These are phyloP conservation scores for Solanum dulcamara DNA, from an alignment of 257 asterid genomes.

Conservation along the genomic window DNA sequence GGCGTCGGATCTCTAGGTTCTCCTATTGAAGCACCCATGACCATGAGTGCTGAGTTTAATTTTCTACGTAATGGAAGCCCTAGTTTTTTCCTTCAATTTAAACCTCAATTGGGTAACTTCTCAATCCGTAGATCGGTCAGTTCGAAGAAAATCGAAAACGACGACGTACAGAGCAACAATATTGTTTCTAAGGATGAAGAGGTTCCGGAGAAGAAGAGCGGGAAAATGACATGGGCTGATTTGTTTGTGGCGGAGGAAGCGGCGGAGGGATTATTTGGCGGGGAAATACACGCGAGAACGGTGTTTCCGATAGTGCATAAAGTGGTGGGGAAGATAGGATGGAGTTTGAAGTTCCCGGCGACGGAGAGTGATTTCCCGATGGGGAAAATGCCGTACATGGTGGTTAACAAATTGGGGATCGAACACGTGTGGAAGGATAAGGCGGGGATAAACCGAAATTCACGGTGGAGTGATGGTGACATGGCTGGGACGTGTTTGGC, in stretches of 20 bases:
- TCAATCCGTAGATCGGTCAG: background rate
- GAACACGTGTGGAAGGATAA: background rate
- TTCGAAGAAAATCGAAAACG: background rate
- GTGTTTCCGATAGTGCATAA: background rate
- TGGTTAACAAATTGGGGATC: background rate
- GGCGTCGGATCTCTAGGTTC: background rate
- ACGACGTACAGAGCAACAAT: background rate
- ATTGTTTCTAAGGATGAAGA: background rate
- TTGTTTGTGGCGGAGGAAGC: background rate
- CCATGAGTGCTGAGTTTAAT: background rate
- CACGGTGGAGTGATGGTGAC: background rate
- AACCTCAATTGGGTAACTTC: background rate
- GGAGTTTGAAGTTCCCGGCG: background rate
- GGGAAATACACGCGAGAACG: background rate
- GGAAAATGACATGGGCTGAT: background rate
- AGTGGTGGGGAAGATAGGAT: background rate
- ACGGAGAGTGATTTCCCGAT: background rate
- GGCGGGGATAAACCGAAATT: background rate
- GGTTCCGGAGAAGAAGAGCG: background rate
- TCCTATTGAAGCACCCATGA: background rate
- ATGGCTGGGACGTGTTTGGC: background rate
- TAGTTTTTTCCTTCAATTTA: background rate
- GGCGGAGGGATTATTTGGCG: background rate
- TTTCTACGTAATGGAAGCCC: background rate
- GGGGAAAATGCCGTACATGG: background rate